These are phyloP conservation scores for Dryas octopetala DNA, from an alignment of 306 rosid genomes.

Conservation along the genomic window DNA sequence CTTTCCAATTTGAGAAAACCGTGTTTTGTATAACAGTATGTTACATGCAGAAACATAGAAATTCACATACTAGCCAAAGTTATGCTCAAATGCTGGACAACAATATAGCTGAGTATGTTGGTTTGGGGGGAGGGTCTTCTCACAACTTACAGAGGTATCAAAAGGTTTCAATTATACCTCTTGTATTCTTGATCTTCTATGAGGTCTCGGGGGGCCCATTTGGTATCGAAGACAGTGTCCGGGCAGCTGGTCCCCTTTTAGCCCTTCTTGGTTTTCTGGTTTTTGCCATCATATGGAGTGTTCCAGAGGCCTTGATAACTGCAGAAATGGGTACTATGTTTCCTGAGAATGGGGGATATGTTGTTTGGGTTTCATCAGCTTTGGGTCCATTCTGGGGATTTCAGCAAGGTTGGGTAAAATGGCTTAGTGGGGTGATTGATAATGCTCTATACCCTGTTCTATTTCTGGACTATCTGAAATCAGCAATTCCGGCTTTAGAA, in stretches of 20 bases:
- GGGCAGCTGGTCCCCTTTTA: conserved; percentile 62
- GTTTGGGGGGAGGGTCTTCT: conserved; percentile 14
- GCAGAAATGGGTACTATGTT: conserved; percentile 72
- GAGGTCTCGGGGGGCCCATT: conserved; percentile 77
- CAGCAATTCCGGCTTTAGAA: conserved; percentile 51
- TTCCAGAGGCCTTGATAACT: conserved; percentile 67
- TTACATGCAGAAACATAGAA: conserved; percentile 18
- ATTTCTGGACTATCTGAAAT: conserved; percentile 60
- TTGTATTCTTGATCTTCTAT: conserved; percentile 58
- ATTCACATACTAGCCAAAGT: conserved; percentile 5
- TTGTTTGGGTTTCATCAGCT: conserved; percentile 70
- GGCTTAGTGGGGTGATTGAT: conserved; percentile 73
- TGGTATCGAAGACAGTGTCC: conserved; percentile 61
- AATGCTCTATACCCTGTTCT: conserved; percentile 64
- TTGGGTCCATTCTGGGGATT: conserved; percentile 70
- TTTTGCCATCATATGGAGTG: conserved; percentile 61
- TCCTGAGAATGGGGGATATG: conserved; percentile 72
- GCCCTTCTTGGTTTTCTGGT: conserved; percentile 52
- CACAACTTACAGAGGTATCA: conserved; percentile 7
- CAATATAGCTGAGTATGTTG: conserved; percentile 4
- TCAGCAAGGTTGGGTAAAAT: conserved; percentile 72
- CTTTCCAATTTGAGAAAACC: background rate
- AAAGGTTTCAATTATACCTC: conserved; percentile 30
- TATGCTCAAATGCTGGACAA: conserved; percentile 11
- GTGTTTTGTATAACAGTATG: background rate